phyloP scores from a whole-genome alignment of 441 rosid genomes.

The Brassica hybrid region DNA sequence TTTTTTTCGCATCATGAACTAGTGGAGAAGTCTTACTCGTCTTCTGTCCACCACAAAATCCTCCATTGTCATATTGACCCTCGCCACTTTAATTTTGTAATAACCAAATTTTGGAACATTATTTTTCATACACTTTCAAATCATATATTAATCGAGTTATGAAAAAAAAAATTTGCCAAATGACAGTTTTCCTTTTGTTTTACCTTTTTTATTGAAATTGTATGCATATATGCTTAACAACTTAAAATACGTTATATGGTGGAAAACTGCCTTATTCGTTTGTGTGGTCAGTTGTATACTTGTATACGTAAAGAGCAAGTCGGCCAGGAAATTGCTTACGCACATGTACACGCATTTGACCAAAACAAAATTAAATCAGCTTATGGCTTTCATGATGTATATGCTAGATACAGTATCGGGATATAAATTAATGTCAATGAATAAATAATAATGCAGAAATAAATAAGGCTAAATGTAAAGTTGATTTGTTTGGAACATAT shows the following conservation, averaged over 20 bases:
- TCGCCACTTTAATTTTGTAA: not conserved
- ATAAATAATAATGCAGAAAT: conserved; percentile 6
- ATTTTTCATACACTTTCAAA: conserved; percentile 1
- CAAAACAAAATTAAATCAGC: not conserved
- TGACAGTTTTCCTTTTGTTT: conserved; percentile 17
- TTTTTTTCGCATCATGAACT: conserved; percentile 10
- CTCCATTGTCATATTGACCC: not conserved
- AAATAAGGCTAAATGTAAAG: conserved; percentile 36
- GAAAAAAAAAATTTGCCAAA: not conserved
- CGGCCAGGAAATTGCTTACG: not conserved
- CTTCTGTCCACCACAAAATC: conserved; percentile 19
- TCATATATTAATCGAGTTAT: not conserved
- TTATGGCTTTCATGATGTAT: not conserved
- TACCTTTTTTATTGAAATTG: not conserved
- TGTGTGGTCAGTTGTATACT: conserved; percentile 20
- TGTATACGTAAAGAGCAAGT: conserved; percentile 4
- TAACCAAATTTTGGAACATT: not conserved
- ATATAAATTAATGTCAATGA: not conserved
- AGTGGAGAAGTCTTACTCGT: conserved; percentile 29
- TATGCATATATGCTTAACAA: not conserved
- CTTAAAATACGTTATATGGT: conserved; percentile 9
- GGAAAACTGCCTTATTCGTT: conserved; percentile 9
- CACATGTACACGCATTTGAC: conserved; percentile 18
- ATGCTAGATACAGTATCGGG: conserved; percentile 10
- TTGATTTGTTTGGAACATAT: conserved; percentile 36